Conservation (phyloP, 139 green algal genomes). For the Monoraphidium neglectum region DNA sequence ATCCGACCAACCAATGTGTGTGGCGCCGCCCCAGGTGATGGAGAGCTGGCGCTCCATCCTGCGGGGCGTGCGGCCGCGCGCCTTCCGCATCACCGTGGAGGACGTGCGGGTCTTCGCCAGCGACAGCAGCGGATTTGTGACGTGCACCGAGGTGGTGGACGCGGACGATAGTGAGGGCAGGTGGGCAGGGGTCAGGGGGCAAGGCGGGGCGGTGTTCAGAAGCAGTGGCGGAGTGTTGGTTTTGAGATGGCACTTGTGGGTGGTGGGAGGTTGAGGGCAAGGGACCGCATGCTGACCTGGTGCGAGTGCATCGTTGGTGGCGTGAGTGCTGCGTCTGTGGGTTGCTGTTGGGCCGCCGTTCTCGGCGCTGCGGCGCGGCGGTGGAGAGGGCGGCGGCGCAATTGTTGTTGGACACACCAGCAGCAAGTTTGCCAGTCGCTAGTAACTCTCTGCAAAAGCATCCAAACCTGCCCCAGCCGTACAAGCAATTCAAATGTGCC, state of each 20-base stretch:
- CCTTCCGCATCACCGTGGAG: conserved; percentile 67
- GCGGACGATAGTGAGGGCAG: conserved; percentile 59
- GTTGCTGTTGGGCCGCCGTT: neutral
- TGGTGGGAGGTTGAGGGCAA: neutral
- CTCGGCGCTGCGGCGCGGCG: no score
- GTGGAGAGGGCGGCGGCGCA: no score
- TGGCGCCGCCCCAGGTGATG: conserved; percentile 62
- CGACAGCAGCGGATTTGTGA: conserved; percentile 67
- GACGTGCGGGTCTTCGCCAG: conserved; percentile 69
- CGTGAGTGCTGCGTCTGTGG: neutral
- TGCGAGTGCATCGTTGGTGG: neutral
- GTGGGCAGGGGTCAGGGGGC: conserved; percentile 19
- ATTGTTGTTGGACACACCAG: no score
- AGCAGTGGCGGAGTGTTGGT: neutral
- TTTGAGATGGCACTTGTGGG: neutral
- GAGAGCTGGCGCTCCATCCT: conserved; percentile 81
- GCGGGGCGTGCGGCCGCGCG: conserved; percentile 40
- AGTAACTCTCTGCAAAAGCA: no score
- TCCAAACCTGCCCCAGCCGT: no score
- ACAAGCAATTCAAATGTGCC: neutral
- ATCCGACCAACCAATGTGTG: neutral
- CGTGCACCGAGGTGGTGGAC: conserved; percentile 79
- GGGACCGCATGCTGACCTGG: neutral
- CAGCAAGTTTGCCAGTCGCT: no score
- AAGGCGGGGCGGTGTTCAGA: neutral